Conservation (phyloP, 805 yeast genomes). For the Wickerhamomyces tratensis region DNA sequence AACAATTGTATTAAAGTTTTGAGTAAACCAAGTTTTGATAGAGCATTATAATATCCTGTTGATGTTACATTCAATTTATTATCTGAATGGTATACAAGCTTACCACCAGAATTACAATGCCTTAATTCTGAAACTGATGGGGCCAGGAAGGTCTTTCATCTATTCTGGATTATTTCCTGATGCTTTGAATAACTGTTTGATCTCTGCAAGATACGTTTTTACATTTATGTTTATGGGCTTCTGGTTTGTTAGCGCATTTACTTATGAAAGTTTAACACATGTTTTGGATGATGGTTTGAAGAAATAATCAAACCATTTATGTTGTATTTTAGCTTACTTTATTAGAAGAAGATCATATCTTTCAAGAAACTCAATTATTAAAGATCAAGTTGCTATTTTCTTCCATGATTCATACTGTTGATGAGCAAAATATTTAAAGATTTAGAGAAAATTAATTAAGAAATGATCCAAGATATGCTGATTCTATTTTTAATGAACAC, state of each 20-base stretch:
- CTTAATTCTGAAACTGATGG: constrained; percentile 5
- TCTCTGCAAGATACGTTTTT: constrained; percentile 11
- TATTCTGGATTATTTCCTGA: constrained; percentile 10
- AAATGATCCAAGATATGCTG: constrained; percentile 16
- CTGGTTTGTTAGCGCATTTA: constrained; percentile 2
- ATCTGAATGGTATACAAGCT: constrained; percentile 7
- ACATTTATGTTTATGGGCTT: constrained; percentile 13
- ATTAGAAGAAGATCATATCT: constrained; percentile 11
- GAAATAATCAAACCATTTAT: constrained; percentile 9
- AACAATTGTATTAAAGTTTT: too few relatives aligned
- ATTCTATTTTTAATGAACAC: constrained; percentile 9
- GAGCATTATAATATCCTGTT: constrained; percentile 10
- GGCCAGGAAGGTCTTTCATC: constrained; percentile 9
- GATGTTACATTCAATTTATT: constrained; percentile 6
- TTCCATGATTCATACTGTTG: constrained; percentile 5
- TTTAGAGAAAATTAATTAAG: constrained; percentile 9
- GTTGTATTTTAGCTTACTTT: constrained; percentile 13
- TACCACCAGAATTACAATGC: constrained; percentile 11
- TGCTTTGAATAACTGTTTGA: constrained; percentile 9
- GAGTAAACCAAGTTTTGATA: neutral
- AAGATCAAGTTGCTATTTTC: constrained; percentile 12
- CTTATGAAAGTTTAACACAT: constrained; percentile 5
- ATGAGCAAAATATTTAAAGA: constrained; percentile 10
- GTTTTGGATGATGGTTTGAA: constrained; percentile 2
- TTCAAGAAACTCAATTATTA: constrained; percentile 8